Evolutionary conservation across 2,329 filamentous ascomycete species (phyloP), one percentile per base, ranked within the genome.

Genomic region (Ceratocystis smalleyi): DNA sequence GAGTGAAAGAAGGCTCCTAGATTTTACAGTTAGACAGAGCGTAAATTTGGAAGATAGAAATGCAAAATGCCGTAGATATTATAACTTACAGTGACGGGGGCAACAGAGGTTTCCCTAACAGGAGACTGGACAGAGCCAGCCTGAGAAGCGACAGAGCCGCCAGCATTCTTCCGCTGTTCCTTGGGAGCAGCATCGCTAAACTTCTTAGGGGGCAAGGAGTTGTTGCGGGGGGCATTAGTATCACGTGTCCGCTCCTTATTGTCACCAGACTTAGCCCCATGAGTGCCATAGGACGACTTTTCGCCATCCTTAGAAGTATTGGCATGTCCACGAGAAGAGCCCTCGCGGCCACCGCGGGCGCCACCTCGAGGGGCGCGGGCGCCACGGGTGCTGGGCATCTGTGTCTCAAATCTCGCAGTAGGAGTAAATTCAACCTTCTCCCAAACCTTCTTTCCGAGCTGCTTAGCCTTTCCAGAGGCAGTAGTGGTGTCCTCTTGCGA

Each of bases 391-490:
- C 75, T 75, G 15, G 86, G 84, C 49, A 96, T 74, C 32, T 88
- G 89, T 0, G 94, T 96, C 72, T 89, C 87, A 74, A 95, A 97
- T 65, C 86, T 85, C 60, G 94, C 90, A 15, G 84, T 87, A 7
- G 91, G 92, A 12, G 89, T 89, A 71, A 91, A 92, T 43, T 86
- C 83, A 65, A 96, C 83, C 1, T 85, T 81, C 66, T 89, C 85
- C 92, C 94, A 97, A 71, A 91, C 89, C 70, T 88, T 84, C 77
- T 95, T 95, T n/a, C 55, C 55, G 19, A 43, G 22, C 80, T 85
- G 74, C 77, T 82, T 70, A 27, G 75, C 71, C 70, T 81, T 81
- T 60, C 71, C 70, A 66, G 76, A 69, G 22, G 69, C 68, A 24
- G 54, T 7, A 69, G 73, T 70, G 71, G 79, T 70, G 64, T 83